Evolutionary conservation across 2,329 filamentous ascomycete genomes (phyloP), one percentile per base, ranked within the genome.

Genomic region (Verticillium isaacii): DNA sequence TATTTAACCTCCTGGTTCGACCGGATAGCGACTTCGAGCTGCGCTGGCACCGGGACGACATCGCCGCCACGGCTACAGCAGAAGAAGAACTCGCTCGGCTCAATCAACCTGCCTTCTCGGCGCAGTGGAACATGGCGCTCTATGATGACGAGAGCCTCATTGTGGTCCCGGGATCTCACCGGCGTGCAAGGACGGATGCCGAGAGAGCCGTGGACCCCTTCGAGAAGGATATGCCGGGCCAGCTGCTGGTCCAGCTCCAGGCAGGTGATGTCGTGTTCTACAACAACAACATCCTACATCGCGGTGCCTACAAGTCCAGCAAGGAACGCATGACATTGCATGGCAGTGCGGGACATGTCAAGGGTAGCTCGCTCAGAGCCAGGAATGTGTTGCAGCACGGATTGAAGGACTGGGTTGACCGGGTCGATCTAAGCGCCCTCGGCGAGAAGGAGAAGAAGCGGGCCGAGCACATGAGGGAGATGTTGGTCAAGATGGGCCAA

Each of bases 71-170:
- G 1, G 90, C 88, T 0, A 81, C 80, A 0, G 71, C 85, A 0
- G 87, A 88, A 23, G 87, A 93, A 69, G 93, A 96, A 74, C 70
- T 85, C 52, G 75, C 75, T 55, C 77, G 89, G 32, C 77, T 96
- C 59, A 71, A 73, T 1, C 77, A 84, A 64, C 84, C 86, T 0
- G 86, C 88, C 61, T 86, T 84, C 68, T 92, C 95, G 69, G 89
- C 92, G 41, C 93, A 97, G 78, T 97, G 92, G 85, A 97, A 97
- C 73, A 80, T 96, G 54, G 89, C 92, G 8, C 80, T 96, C 8
- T 93, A 87, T 71, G 85, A 89, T 39, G 93, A 96, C 72, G 80
- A 83, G 15, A 89, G 86, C 57, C 76, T 96, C 7, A 77, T 96
- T 8, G 86, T 95, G 0, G 85, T 96, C 0, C 92, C 92, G 0